Percentiles rank a stretch among this genome's conserved stretches.
Conservation (phyloP, 2,329 filamentous ascomycete genomes). For the Neopestalotiopsis clavispora region DNA sequence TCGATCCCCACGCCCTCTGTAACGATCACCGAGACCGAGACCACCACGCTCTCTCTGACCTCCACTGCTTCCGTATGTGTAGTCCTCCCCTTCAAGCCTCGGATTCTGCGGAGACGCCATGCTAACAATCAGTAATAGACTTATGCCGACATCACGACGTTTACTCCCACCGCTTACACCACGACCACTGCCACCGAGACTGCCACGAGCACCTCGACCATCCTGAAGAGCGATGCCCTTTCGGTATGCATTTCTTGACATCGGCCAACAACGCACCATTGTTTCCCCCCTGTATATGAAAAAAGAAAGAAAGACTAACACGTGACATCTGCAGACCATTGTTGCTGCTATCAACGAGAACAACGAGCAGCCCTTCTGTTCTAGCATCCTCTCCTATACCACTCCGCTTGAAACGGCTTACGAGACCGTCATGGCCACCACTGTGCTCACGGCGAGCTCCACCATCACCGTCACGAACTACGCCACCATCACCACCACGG, state of each 20-base stretch:
- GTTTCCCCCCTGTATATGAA: background rate
- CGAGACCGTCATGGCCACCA: conserved; percentile 3
- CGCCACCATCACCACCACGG: conserved; percentile 5
- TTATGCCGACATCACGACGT: conserved; percentile 3
- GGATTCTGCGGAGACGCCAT: background rate
- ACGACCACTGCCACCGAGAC: conserved; percentile 8
- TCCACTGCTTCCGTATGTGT: conserved; percentile 7
- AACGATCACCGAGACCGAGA: conserved; percentile 2
- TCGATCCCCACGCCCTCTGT: conserved; percentile 5
- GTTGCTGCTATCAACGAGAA: conserved; percentile 2
- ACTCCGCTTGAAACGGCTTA: conserved; percentile 1
- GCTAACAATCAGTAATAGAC: background rate
- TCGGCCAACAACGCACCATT: background rate
- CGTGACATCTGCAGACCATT: background rate
- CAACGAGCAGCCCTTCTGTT: conserved; percentile 8
- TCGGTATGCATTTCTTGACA: background rate
- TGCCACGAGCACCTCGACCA: conserved; percentile 8
- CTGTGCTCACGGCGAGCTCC: conserved; percentile 2
- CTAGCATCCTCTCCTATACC: conserved; percentile 3
- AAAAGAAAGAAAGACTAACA: background rate
- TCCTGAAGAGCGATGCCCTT: conserved; percentile 10
- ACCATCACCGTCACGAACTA: background rate
- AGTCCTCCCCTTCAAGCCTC: background rate
- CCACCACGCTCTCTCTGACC: conserved; percentile 5
- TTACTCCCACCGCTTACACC: background rate